Evolutionary conservation across 164 flowering plant genomes (phyloP).

Genomic region (Cinnamomum chago): DNA sequence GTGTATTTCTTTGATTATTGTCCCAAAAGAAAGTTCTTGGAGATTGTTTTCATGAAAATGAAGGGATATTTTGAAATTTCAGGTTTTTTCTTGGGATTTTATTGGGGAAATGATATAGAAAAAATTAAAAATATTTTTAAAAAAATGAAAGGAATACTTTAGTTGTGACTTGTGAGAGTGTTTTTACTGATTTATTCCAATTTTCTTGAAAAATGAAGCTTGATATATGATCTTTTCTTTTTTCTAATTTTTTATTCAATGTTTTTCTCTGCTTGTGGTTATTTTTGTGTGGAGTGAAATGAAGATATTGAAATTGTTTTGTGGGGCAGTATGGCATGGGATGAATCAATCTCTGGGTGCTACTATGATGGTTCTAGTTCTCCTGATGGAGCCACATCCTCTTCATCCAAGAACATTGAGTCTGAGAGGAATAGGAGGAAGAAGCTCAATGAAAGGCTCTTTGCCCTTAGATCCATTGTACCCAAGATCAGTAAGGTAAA

Average conservation of each 20-base stretch:
- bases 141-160: no score
- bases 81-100: no score
- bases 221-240: no score
- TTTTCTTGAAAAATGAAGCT: no score
- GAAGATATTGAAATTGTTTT: slow-evolving; percentile 3
- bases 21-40: neutral
- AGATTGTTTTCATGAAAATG: no score
- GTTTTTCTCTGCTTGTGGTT: no score
- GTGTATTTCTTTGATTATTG: neutral
- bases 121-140: no score
- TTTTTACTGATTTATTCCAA: neutral
- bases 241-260: no score
- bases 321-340: slow-evolving; percentile 41
- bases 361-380: slow-evolving; percentile 78
- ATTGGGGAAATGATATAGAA: no score
- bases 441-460: slow-evolving; percentile 88
- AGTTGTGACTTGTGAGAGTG: neutral
- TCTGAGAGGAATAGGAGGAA: slow-evolving; percentile 97
- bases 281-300: no score
- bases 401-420: slow-evolving; percentile 53
- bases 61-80: neutral
- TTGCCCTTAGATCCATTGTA: slow-evolving; percentile 68
- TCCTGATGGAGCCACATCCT: slow-evolving; percentile 61
- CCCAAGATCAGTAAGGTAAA: slow-evolving; percentile 89
- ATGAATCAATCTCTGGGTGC: slow-evolving; percentile 44